Evolutionary conservation across 2,329 filamentous ascomycete genomes (phyloP).

Genomic region (Fonsecaea erecta): DNA sequence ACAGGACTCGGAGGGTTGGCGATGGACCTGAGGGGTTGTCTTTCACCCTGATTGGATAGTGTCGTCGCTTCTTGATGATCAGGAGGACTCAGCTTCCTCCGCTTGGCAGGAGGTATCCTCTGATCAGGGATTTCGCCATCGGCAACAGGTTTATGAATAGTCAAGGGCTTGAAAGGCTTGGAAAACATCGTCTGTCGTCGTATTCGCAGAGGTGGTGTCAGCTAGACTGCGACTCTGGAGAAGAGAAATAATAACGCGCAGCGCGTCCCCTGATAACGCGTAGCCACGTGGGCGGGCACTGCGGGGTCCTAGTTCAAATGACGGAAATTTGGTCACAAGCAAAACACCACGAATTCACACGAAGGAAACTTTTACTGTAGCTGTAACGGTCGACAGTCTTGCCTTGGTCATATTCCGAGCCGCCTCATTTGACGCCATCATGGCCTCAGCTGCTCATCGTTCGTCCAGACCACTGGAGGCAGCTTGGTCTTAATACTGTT

Average conservation of each 20-base stretch:
- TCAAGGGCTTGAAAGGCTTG: constrained; percentile 53
- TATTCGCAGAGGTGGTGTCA: background rate
- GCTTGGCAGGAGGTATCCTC: constrained; percentile 42
- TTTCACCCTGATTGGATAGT: background rate
- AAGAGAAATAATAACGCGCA: background rate
- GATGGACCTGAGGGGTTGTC: constrained; percentile 32
- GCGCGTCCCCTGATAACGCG: background rate
- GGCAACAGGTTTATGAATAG: constrained; percentile 44
- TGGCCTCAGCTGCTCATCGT: too few species aligned
- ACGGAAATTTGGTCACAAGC: too few species aligned
- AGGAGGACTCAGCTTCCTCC: constrained; percentile 43
- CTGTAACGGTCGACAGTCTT: too few species aligned
- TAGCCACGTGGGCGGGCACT: too few species aligned
- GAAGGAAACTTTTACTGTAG: too few species aligned
- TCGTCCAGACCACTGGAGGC: too few species aligned
- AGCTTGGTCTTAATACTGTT: too few species aligned
- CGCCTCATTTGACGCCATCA: too few species aligned
- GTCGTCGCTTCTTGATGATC: background rate
- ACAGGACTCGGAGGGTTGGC: constrained; percentile 44
- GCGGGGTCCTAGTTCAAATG: too few species aligned
- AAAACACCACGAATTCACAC: too few species aligned
- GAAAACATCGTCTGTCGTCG: constrained; percentile 44
- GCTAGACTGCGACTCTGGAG: background rate
- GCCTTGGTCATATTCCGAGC: too few species aligned
- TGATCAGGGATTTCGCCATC: constrained; percentile 24